Conservation (phyloP, 2,329 filamentous ascomycete genomes). For the Ramularia endophylla region DNA sequence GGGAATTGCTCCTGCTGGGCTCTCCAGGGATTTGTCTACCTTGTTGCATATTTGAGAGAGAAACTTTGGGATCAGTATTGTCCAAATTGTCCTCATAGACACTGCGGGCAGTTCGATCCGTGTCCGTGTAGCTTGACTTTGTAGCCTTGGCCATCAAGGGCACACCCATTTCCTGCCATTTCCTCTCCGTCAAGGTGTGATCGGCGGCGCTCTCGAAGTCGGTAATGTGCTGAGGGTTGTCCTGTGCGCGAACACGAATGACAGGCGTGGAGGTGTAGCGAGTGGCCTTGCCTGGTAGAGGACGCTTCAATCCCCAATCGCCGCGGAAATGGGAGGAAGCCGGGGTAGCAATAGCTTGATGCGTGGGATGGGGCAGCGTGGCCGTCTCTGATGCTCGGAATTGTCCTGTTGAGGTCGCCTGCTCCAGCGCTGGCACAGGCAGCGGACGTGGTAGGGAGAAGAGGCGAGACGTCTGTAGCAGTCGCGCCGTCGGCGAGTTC, state of each 20-base stretch:
- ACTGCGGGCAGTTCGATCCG: conserved; percentile 18
- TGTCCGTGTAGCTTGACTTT: conserved; percentile 16
- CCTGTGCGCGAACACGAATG: conserved; percentile 69
- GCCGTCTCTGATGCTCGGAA: conserved; percentile 58
- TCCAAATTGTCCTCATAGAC: conserved; percentile 40
- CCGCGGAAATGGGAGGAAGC: conserved; percentile 65
- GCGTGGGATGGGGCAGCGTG: conserved; percentile 72
- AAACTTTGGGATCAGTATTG: conserved; percentile 33
- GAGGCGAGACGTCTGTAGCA: conserved; percentile 81
- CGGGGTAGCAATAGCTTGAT: conserved; percentile 76
- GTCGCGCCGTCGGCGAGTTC: conserved; percentile 54
- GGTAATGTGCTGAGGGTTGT: conserved; percentile 82
- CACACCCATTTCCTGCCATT: conserved; percentile 78
- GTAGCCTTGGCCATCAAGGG: conserved; percentile 53
- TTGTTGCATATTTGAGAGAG: no score
- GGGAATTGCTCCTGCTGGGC: no score
- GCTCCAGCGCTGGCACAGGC: conserved; percentile 49
- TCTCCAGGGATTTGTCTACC: no score
- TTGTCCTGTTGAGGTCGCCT: conserved; percentile 43
- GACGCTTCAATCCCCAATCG: conserved; percentile 89
- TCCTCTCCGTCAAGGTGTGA: conserved; percentile 71
- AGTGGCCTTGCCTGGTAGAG: conserved; percentile 71
- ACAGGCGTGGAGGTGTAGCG: conserved; percentile 63
- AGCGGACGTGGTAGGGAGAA: conserved; percentile 81
- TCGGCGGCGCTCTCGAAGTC: conserved; percentile 81